phyloP scores from a whole-genome alignment of 345 rosid species.

The Leavenworthia alabamica region DNA sequence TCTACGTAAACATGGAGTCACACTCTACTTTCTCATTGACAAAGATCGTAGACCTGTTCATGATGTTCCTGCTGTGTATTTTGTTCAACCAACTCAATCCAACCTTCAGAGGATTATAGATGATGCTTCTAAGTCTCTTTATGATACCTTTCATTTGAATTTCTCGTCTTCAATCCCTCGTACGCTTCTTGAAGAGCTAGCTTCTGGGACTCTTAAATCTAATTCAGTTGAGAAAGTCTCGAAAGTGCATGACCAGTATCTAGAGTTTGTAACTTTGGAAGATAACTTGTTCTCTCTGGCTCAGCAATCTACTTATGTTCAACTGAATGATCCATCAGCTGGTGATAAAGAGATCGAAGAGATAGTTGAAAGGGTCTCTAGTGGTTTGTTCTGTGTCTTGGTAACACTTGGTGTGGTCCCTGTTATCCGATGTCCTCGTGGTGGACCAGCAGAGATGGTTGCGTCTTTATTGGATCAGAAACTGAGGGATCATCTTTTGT shows the following conservation, averaged over 20 bases:
- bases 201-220: constrained; percentile 51
- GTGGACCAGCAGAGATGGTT: too few relatives aligned
- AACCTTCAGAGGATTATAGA: constrained; percentile 56
- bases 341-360: constrained; percentile 68
- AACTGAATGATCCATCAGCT: constrained; percentile 74
- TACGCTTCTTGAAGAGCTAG: constrained; percentile 70
- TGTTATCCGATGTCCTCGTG: too few relatives aligned
- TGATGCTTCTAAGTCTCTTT: constrained; percentile 55
- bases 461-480: constrained; percentile 37
- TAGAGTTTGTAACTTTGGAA: constrained; percentile 76
- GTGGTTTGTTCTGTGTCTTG: too few relatives aligned
- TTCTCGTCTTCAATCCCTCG: constrained; percentile 61
- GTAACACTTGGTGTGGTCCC: too few relatives aligned
- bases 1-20: too few relatives aligned
- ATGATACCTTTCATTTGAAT: constrained; percentile 60
- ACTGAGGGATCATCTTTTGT: constrained; percentile 69
- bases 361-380: too few relatives aligned
- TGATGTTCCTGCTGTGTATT: constrained; percentile 81
- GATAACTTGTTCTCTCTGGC: constrained; percentile 68
- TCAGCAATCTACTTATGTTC: constrained; percentile 51
- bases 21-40: too few relatives aligned
- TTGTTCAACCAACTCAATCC: constrained; percentile 52
- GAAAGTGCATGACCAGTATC: constrained; percentile 72
- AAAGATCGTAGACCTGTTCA: too few relatives aligned
- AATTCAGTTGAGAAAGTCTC: constrained; percentile 43